Base-by-base conservation (phyloP, 2,329 filamentous ascomycete species). In the Penicillium psychrosexuale region DNA sequence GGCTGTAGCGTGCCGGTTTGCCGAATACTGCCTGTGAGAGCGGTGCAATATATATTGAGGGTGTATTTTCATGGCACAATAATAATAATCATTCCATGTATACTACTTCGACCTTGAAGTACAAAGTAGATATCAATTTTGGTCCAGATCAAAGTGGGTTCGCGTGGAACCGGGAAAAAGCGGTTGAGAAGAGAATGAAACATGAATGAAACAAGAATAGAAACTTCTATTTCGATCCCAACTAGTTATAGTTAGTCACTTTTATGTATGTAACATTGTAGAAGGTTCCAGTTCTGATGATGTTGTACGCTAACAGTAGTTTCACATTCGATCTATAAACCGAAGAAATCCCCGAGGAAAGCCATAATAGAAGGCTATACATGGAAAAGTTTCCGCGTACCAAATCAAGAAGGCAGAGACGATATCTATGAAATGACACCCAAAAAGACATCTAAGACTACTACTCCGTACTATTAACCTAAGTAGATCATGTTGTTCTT, bases 1-100 rank as follows among this genome's bases (percentile, higher is more conserved):
- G 24, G 45, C 49, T 59, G 55, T 59, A 59, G 55, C 47, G 65
- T 71, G 68, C 68, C 67, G 68, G 66, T 70, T 70, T 71, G 65
- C 68, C 68, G 68, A 69, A 39, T 52, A 51, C 53, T 43, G 17
- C 6, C 12, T n/a, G n/a, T 37, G 34, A 11, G 34, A 11, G 27
- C 13, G 6, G 31, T 33, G 31, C 31, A 33, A 33, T 33, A 33
- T 33, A 33, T 15, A 13, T 13, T 31, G 28, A 11, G 28, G 8
- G 9, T 11, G 31, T 33, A 33, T 33, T 33, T 33, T 33, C 13
- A 15, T 13, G 12, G 31, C 31, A 24, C 3, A 24, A 24, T 24
- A 5, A 24, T 24, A 24, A 24, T 24, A 24, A 24, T 24, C 22
- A 24, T 24, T 24, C 3, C 22, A 24, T 28, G 27, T 28, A 28